These are phyloP conservation scores for Citrullus mucosospermus DNA, from an alignment of 306 rosid species.

Conservation along the genomic window DNA sequence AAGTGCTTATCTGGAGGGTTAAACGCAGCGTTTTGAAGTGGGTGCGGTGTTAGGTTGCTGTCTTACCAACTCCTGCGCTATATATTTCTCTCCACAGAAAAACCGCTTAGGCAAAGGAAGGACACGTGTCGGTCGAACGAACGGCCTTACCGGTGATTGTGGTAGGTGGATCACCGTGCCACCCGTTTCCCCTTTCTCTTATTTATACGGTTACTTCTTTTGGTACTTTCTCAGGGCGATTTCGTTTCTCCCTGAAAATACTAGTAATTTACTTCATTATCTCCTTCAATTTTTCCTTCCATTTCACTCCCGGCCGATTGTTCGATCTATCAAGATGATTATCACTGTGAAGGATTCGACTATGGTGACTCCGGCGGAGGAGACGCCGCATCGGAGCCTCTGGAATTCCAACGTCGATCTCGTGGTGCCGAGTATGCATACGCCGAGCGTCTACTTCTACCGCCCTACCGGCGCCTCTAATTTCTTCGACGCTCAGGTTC, in stretches of 20 bases:
- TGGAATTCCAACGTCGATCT: slow-evolving; percentile 81
- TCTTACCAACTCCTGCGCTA: slow-evolving; percentile 1
- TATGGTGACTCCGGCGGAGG: slow-evolving; percentile 58
- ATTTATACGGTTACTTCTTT: not conserved
- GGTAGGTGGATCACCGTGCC: not conserved
- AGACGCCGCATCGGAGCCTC: slow-evolving; percentile 29
- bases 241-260: not conserved
- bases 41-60: slow-evolving; percentile 6
- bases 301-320: not conserved
- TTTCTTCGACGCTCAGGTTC: slow-evolving; percentile 36
- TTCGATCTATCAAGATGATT: slow-evolving; percentile 14
- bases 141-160: not conserved
- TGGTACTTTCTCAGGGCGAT: not conserved
- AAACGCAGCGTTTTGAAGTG: slow-evolving; percentile 5
- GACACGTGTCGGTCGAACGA: not conserved
- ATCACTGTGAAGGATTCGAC: slow-evolving; percentile 44
- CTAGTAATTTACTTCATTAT: not conserved
- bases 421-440: slow-evolving; percentile 56
- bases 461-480: slow-evolving; percentile 24
- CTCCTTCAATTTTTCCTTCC: not conserved
- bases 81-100: not conserved
- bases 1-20: not conserved
- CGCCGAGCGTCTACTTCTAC: slow-evolving; percentile 74
- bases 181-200: not conserved
- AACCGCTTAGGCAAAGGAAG: not conserved